Evolutionary conservation across 257 asterid genomes (phyloP), one percentile per base, ranked within the genome.

Genomic region (Solanum tarapatanum): DNA sequence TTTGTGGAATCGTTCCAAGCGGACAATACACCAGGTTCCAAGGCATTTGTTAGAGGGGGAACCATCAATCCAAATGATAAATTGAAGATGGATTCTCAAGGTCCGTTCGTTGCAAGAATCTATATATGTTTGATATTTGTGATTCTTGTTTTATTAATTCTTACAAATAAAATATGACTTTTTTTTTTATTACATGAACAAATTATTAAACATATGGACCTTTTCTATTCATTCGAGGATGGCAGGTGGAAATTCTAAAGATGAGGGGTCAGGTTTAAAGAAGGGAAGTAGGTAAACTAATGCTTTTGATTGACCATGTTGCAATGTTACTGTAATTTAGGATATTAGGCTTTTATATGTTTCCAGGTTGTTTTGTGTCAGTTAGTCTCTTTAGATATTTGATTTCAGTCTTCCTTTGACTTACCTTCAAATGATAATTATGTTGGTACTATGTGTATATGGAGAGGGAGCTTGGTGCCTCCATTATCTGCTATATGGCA

Each of bases 161-260:
- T 83, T 84, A 88, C 88, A 79, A 91, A 87, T 88, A 92, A 92
- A 91, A 91, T 95, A 17, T 58, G 66, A 88, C 91, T 93, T 91
- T 88, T 91, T 88, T 91, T 90, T 88, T 92, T 14, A 87, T 92
- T 86, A 93, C 91, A 93, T 91, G 98, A 94, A 93, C 90, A 86
- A 94, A 88, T 95, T 94, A 92, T 93, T 95, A 97, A 97, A 95
- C 93, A 93, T 90, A 94, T 93, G 98, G 96, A 92, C 97, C 97
- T 97, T 93, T 94, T 93, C 93, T 93, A 94, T 94, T 94, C 98
- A 94, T 95, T 94, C 98, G 91, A 98, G 98, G 98, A 97, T 97
- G 98, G 97, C 98, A 94, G 99, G 99, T 97, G 98, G 98, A 97
- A 95, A 91, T 93, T 93, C 99, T 98, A 97, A 94, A 95, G 99